Evolutionary conservation across 441 rosid species (phyloP), one percentile per base, ranked within the genome.

Genomic region (Biscutella laevigata): DNA sequence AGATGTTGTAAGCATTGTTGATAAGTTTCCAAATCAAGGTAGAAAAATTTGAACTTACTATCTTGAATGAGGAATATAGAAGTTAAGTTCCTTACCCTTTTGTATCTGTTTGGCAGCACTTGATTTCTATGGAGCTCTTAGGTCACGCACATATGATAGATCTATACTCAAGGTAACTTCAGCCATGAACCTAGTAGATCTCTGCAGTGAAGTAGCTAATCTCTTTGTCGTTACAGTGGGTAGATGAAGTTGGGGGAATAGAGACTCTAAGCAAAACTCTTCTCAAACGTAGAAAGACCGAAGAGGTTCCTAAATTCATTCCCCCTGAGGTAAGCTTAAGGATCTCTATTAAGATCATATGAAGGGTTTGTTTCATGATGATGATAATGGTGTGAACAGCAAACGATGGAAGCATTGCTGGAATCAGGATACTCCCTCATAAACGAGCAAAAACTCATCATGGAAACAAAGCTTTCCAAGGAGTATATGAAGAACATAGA

Each of bases 401-500:
- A 88, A 91, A 85, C 91, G 4, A 13, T 88, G 71, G 98, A 88
- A 57, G 94, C 84, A 34, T 80, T 91, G 70, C 74, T 91, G 21
- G 94, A 91, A 73, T 82, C 98, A 10, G 98, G 96, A 16, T 64
- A 83, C 62, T 81, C 96, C 53, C 88, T 91, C 38, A 42, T 77
- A 11, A 77, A 60, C 63, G 96, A 91, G 47, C 96, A 91, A 61
- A 77, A 79, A 56, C 81, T 91, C 64, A 68, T 91, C 46, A 80
- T 71, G 83, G 77, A 77, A 51, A 71, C 75, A n/a, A 91, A 85
- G 74, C 96, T 87, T 52, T 85, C 96, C 2, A 91, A 82, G 74
- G 94, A 85, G 70, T 87, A 91, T 71, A 83, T 91, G 96, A 87
- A 87, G 83, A 91, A 85, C 80, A 72, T 76, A 1, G 92, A 83